These are phyloP conservation scores for Ascochyta rabiei DNA, from an alignment of 2,329 filamentous ascomycete genomes.

Conservation along the genomic window DNA sequence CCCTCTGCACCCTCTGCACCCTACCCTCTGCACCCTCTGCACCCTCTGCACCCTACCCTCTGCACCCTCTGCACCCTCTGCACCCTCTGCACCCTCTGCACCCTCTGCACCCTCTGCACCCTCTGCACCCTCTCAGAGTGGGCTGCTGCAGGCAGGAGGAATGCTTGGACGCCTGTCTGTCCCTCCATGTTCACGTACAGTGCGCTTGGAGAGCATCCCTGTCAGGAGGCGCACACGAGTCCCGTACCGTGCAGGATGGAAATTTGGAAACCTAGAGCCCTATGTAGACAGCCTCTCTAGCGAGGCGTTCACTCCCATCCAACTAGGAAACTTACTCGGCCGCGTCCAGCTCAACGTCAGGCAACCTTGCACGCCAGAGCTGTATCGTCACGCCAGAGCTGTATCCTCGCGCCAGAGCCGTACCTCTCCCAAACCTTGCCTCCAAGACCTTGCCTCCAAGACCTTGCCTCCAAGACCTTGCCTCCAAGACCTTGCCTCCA, in stretches of 20 bases:
- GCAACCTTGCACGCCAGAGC: neutral
- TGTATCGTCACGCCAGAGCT: too few relatives aligned
- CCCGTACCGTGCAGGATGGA: constrained; percentile 12
- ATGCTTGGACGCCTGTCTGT: constrained; percentile 9
- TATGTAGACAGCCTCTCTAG: neutral
- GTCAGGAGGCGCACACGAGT: constrained; percentile 5
- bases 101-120: too few relatives aligned
- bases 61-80: too few relatives aligned
- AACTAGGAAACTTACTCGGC: constrained; percentile 16
- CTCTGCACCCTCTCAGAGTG: constrained; percentile 1
- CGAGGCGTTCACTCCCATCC: constrained; percentile 1
- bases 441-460: too few relatives aligned
- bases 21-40: too few relatives aligned
- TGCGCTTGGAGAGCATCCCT: constrained; percentile 1
- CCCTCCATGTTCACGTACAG: constrained; percentile 1
- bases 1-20: too few relatives aligned
- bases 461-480: neutral
- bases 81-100: too few relatives aligned
- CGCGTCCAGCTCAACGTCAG: constrained; percentile 1
- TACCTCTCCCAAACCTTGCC: neutral
- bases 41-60: too few relatives aligned
- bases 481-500: too few relatives aligned
- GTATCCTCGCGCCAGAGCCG: too few relatives aligned
- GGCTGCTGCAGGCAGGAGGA: constrained; percentile 4
- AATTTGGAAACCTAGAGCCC: constrained; percentile 11